Base-by-base conservation (phyloP, 176 grass and related monocot genomes). In the Paspalum notatum region DNA sequence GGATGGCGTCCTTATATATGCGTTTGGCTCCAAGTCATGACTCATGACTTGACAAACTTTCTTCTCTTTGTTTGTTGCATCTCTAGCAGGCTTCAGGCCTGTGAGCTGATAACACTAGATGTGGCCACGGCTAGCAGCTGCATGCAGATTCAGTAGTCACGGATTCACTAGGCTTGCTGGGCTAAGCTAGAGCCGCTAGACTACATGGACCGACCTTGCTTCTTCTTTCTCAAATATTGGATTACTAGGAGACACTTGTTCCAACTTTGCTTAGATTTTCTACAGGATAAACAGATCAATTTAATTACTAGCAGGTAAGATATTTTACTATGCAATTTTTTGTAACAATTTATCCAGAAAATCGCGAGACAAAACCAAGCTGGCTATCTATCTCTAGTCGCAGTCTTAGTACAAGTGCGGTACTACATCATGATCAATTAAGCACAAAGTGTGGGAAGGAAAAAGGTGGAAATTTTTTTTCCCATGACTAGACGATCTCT, bases 391-490 rank as follows among this genome's bases (percentile, higher is more conserved):
- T 48, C 14, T 66, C 44, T 22, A n/a, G 80, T 78, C 85, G 9
- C 80, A 20, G 72, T 87, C 64, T 12, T 63, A 5, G 86, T 41
- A 22, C 21, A 7, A 56, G 25, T 85, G 77, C 3, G 55, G 82
- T 48, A 12, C 12, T 56, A 25, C 70, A 54, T 81, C 82, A 81
- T 42, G 45, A 50, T 47, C 85, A 76, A 82, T 70, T 46, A 76
- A 76, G 52, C 63, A 82, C 6, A 27, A 53, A 73, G 17, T 2
- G 59, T 8, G 12, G 38, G 27, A 12, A 14, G 45, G 27, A 21
- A 59, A 59, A 59, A 15, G 3, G 13, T 4, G 8, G 16, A 67
- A 75, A 26, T 22, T 12, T n/a, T n/a, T n/a, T n/a, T n/a, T 3
- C 50, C 16, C 38, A 70, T 64, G 66, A 64, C 71, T 71, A 15